Evolutionary conservation across 306 rosid species (phyloP), one percentile per base, ranked within the genome.

Genomic region (peach (Prunus persica)): DNA sequence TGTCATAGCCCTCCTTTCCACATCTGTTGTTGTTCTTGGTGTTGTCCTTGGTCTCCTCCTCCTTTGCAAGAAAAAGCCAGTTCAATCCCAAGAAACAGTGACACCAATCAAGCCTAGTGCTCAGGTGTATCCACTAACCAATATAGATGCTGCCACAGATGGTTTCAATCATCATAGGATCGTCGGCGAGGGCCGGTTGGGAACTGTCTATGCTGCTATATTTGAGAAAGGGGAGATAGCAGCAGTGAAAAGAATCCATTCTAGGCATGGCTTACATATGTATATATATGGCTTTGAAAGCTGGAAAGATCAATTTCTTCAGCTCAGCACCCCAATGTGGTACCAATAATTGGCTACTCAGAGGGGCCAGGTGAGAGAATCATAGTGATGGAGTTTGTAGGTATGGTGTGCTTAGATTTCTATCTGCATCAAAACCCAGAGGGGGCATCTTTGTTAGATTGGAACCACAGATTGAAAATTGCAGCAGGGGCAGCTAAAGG

Each of bases 321-420:
- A 30, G 96, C 97, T 8, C 96, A 90, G 19, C 95, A 95, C 80
- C 93, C 95, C 28, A 85, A 92, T 69, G 52, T 92, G 18, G 95
- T 95, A 4, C 88, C 96, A 2, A 90, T 95, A 16, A 27, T 83
- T n/a, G 97, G 97, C 3, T 92, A 81, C 79, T 87, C 96, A 1
- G 97, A 95, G 82, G 98, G 91, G 1, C 92, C 97, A 0, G 98
- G 98, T 6, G 98, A 95, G 81, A 87, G 98, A 73, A 79, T 92
- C 65, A 76, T 95, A 65, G 60, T 92, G 8, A 89, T 70, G 89
- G 97, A 92, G 74, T 87, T 87, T 30, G 89, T 87, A 20, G 82
- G 88, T 20, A 82, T 84, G 83, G 85, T 74, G 0, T 86, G 89
- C 76, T 75, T 94, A 47, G 90, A 92, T 7, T 89, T 84, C 74